A percentile compares a stretch with the other conserved stretches of the same genome.
phyloP scores from a whole-genome alignment of 1,284 basidiomycete species.

The Taiwanofungus camphoratus region DNA sequence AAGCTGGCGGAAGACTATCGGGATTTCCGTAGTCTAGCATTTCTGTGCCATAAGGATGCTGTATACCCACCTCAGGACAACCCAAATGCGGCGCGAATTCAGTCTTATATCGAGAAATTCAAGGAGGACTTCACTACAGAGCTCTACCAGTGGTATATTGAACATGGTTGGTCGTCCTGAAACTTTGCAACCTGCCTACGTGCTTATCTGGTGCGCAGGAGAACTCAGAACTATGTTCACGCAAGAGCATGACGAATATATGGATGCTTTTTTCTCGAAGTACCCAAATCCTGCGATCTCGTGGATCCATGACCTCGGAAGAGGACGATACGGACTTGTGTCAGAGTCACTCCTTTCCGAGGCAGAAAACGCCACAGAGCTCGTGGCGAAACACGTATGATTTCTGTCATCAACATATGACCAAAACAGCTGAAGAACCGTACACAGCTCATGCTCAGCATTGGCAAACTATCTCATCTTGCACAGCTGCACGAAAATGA shows the following conservation, averaged over 20 bases:
- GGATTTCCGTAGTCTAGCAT: conserved; percentile 80
- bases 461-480: conserved; percentile 84
- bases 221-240: conserved; percentile 73
- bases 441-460: conserved; percentile 80
- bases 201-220: conserved; percentile 35
- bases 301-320: conserved; percentile 88
- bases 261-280: conserved; percentile 73
- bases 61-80: conserved; percentile 62
- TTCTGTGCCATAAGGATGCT: conserved; percentile 68
- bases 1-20: conserved; percentile 78
- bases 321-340: conserved; percentile 61
- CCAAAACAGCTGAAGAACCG: neutral
- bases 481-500: conserved; percentile 66
- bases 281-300: conserved; percentile 64
- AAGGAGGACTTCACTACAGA: conserved; percentile 83
- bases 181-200: neutral
- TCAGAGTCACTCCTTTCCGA: conserved; percentile 61
- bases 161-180: conserved; percentile 46
- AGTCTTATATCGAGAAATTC: conserved; percentile 77
- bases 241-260: conserved; percentile 60
- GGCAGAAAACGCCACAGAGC: conserved; percentile 48
- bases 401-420: neutral
- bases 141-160: conserved; percentile 84
- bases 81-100: conserved; percentile 52
- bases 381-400: conserved; percentile 69